phyloP scores from a whole-genome alignment of 306 rosid genomes.

The Prunus kanzakura region DNA sequence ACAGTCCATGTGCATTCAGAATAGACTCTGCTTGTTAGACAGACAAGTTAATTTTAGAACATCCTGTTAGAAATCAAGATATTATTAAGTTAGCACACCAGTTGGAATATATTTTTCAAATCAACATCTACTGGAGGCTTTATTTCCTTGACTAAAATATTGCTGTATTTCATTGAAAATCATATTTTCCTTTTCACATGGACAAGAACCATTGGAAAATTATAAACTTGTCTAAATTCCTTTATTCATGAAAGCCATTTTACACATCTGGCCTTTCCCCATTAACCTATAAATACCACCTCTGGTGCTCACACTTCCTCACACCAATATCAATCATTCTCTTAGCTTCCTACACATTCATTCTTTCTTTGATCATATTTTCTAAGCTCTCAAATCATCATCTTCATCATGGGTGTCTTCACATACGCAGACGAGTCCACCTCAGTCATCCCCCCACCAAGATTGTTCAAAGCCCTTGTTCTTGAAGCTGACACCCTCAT shows the following conservation, averaged over 20 bases:
- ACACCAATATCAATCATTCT: neutral
- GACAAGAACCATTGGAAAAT: neutral
- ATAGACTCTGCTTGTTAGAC: neutral
- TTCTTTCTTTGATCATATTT: neutral
- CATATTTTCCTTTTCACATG: too few species aligned
- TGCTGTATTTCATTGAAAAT: neutral
- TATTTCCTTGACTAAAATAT: neutral
- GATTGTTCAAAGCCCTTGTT: constrained; percentile 38
- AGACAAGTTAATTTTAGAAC: too few species aligned
- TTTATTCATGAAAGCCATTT: too few species aligned
- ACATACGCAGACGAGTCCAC: constrained; percentile 16
- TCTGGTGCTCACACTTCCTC: neutral
- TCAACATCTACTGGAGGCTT: neutral
- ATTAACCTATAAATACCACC: neutral
- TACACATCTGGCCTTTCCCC: neutral
- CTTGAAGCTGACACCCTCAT: constrained; percentile 38
- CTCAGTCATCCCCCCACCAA: constrained; percentile 30
- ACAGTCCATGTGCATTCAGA: too few species aligned
- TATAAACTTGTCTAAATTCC: neutral
- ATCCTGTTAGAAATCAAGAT: too few species aligned
- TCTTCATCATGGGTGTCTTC: constrained; percentile 3
- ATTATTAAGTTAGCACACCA: neutral
- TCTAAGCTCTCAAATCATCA: neutral
- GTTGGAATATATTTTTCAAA: neutral
- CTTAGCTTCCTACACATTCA: neutral